These are phyloP conservation scores for Entomortierella lignicola DNA, from an alignment of 192 early-diverging fungal genomes.

Conservation along the genomic window DNA sequence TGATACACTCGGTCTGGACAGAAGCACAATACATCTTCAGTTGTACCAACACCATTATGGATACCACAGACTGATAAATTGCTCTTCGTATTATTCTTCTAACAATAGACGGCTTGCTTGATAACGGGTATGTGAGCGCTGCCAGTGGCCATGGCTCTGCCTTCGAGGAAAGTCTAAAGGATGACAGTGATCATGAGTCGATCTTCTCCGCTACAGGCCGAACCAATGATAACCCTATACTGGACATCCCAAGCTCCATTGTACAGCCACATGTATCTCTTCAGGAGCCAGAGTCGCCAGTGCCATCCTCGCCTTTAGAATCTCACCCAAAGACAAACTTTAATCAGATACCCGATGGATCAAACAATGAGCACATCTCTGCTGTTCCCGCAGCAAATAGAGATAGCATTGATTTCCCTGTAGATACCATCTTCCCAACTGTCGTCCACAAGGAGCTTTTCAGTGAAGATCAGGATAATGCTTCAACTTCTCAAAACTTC, in stretches of 20 bases:
- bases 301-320: slow-evolving; percentile 13
- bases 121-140: slow-evolving; percentile 77
- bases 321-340: not conserved
- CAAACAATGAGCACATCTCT: not conserved
- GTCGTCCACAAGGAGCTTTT: slow-evolving; percentile 30
- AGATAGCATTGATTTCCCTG: slow-evolving; percentile 13
- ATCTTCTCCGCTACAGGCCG: slow-evolving; percentile 13
- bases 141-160: slow-evolving; percentile 72
- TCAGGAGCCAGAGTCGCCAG: slow-evolving; percentile 36
- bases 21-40: not conserved
- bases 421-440: slow-evolving; percentile 31
- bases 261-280: slow-evolving; percentile 49
- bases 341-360: slow-evolving; percentile 5
- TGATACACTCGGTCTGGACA: not conserved
- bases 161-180: slow-evolving; percentile 53
- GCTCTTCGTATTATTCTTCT: slow-evolving; percentile 1
- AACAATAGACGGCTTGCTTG: slow-evolving; percentile 45
- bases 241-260: slow-evolving; percentile 42
- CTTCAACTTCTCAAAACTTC: not conserved
- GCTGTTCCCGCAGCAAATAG: not conserved
- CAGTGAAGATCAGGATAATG: not conserved
- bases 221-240: not conserved
- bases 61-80: not conserved
- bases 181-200: slow-evolving; percentile 54
- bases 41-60: not conserved